A percentile compares a stretch with the other conserved stretches of the same genome.
Evolutionary conservation across 208 protist species (phyloP).

Genomic region (Wallacemonas rigidus): DNA sequence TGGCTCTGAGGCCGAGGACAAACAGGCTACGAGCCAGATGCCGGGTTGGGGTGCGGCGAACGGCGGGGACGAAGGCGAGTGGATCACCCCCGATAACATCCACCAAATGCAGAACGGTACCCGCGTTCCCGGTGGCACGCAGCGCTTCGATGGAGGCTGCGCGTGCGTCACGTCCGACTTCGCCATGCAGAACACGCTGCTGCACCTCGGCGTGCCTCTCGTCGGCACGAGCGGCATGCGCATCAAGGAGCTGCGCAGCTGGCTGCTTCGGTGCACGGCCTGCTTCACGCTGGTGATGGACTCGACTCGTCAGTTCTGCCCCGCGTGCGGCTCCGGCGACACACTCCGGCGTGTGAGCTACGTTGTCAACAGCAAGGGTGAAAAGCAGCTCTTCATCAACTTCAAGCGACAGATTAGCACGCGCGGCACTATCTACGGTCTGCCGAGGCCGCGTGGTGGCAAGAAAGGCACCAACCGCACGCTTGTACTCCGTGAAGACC

Average conservation of each 20-base stretch:
- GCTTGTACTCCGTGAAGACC: slow-evolving; percentile 90
- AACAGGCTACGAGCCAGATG: slow-evolving; percentile 28
- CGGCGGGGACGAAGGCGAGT: slow-evolving; percentile 70
- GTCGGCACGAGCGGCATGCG: slow-evolving; percentile 87
- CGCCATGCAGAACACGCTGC: slow-evolving; percentile 94
- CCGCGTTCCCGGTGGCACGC: slow-evolving; percentile 22
- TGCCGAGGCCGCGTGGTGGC: slow-evolving; percentile 87
- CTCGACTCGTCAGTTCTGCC: slow-evolving; percentile 93
- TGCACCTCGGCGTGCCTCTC: slow-evolving; percentile 91
- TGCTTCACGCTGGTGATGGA: slow-evolving; percentile 88
- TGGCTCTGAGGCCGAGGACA: slow-evolving; percentile 34
- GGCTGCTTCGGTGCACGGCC: slow-evolving; percentile 89
- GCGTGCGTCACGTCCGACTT: slow-evolving; percentile 95
- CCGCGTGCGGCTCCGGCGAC: slow-evolving; percentile 84
- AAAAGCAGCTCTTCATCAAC: slow-evolving; percentile 91
- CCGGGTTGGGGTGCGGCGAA: slow-evolving; percentile 27
- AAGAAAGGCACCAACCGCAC: slow-evolving; percentile 84
- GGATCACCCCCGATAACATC: slow-evolving; percentile 94
- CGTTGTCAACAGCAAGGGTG: slow-evolving; percentile 78
- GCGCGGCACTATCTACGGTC: slow-evolving; percentile 87
- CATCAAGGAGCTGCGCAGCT: slow-evolving; percentile 88
- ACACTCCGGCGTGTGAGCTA: slow-evolving; percentile 92
- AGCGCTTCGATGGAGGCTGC: slow-evolving; percentile 73
- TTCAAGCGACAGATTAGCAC: slow-evolving; percentile 80
- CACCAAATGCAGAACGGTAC: slow-evolving; percentile 24